Conservation (phyloP, 2,329 filamentous ascomycete species). For the Arachnomyces sp. region DNA sequence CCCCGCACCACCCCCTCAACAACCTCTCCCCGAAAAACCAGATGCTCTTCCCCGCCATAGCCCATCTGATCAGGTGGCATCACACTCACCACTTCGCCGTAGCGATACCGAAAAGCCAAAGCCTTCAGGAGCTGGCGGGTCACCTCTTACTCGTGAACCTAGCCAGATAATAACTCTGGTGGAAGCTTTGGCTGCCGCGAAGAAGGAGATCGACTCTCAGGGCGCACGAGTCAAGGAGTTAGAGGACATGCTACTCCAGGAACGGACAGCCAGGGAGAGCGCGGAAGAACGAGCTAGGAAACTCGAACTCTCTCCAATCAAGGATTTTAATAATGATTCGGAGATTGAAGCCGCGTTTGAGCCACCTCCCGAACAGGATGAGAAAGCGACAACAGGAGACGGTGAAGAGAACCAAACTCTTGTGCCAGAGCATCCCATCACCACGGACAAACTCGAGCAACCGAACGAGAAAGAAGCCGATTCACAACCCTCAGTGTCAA, state of each 20-base stretch:
- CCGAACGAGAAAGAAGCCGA: constrained; percentile 19
- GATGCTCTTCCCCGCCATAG: constrained; percentile 49
- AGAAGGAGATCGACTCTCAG: constrained; percentile 80
- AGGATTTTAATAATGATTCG: constrained; percentile 27
- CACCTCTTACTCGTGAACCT: constrained; percentile 46
- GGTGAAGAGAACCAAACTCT: too few species aligned
- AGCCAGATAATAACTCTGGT: constrained; percentile 77
- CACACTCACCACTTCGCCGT: constrained; percentile 55
- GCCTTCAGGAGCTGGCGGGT: constrained; percentile 28
- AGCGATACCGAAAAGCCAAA: constrained; percentile 67
- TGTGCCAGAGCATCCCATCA: too few species aligned
- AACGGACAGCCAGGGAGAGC: constrained; percentile 70
- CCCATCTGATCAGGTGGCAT: constrained; percentile 37
- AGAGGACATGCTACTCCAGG: constrained; percentile 67
- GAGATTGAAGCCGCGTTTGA: constrained; percentile 43
- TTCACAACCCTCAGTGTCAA: constrained; percentile 29
- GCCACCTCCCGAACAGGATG: constrained; percentile 24
- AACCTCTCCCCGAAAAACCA: constrained; percentile 87
- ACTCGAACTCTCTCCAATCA: constrained; percentile 53
- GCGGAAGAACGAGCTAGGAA: constrained; percentile 74
- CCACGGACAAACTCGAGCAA: constrained; percentile 8
- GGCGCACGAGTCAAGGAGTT: constrained; percentile 69
- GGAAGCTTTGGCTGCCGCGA: constrained; percentile 73
- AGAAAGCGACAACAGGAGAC: not conserved
- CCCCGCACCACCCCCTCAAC: constrained; percentile 84